Conservation (phyloP, 1,284 basidiomycete species). For the Cutaneotrichosporon dermatis region DNA sequence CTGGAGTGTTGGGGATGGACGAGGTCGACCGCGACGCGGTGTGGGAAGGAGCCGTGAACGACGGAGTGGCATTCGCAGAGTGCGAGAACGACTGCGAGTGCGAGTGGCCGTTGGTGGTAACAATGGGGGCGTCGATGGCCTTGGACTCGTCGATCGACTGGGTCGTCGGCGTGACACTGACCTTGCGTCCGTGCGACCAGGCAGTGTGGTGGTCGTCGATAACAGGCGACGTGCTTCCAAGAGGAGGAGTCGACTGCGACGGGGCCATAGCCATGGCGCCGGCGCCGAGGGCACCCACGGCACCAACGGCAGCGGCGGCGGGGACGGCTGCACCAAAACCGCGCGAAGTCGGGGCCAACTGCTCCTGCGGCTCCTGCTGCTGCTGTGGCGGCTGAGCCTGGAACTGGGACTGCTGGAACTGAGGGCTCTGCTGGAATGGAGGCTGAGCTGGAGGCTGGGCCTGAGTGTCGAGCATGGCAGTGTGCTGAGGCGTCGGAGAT, state of each 20-base stretch:
- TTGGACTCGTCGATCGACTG: constrained; percentile 23
- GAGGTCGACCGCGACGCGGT: constrained; percentile 4
- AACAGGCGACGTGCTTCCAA: constrained; percentile 3
- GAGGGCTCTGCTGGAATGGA: too few relatives aligned
- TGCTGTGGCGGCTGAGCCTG: too few relatives aligned
- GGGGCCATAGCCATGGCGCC: too few relatives aligned
- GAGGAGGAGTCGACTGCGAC: neutral
- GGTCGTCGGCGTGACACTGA: constrained; percentile 27
- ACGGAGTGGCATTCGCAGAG: neutral
- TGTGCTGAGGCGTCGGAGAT: too few relatives aligned
- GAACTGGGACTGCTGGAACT: too few relatives aligned
- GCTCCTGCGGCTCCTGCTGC: too few relatives aligned
- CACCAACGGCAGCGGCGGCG: too few relatives aligned
- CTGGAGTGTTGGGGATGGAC: constrained; percentile 11
- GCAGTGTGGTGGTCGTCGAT: constrained; percentile 19
- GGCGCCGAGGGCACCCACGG: too few relatives aligned
- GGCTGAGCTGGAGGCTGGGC: too few relatives aligned
- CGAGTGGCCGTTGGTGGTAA: constrained; percentile 1
- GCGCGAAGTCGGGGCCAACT: neutral
- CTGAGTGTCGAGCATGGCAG: too few relatives aligned
- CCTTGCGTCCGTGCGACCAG: constrained; percentile 35
- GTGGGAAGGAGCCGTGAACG: constrained; percentile 1
- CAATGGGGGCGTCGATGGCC: neutral
- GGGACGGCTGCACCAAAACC: too few relatives aligned
- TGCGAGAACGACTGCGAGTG: neutral